Base-by-base conservation (phyloP, 495 filamentous ascomycete species). In the Rhizodiscina lignyota region DNA sequence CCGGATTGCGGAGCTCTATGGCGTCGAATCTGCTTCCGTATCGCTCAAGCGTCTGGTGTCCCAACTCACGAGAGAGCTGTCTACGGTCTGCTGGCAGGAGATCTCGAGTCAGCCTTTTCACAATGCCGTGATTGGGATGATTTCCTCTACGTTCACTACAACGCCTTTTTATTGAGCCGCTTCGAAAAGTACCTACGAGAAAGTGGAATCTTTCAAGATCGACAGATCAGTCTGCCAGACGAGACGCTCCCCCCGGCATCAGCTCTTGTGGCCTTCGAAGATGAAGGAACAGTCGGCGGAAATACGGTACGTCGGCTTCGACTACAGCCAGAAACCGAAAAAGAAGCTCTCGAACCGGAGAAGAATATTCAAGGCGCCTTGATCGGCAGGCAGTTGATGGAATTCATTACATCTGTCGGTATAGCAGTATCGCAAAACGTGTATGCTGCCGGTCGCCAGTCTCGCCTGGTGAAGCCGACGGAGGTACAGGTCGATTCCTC, bases 131-230 rank as follows among this genome's bases (percentile, higher is more conserved):
- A 68, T 24, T 92, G 81, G 77, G 83, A 96, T 41, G 89, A 97
- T 52, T 72, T 77, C 42, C 67, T 94, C n/a, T 96, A 86, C 48
- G 78, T 77, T 5, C 74, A 83, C 48, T 89, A 86, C 63, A 94
- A 91, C 47, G 70, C 79, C 5, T 58, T 87, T 19, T 62, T 97
- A 12, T 62, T 83, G 29, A 63, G 65, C 0, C 68, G 75, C 40
- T 81, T 79, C 50, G 78, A 82, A 39, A 43, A 45, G 2, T 79
- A 70, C 50, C 44, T 82, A 20, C 53, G 24, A 27, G 13, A 27
- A 27, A 6, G 62, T 37, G 54, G 51, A 21, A 56, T 63, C 37
- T 64, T 58, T 28, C 46, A 63, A 12, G 51, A 62, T 12, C 53
- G 59, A 17, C 44, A 62, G 4, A 54, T 59, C 4, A 42, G 55